These are phyloP conservation scores for Cichorium intybus DNA, from an alignment of 140 eudicot genomes.

Conservation along the genomic window DNA sequence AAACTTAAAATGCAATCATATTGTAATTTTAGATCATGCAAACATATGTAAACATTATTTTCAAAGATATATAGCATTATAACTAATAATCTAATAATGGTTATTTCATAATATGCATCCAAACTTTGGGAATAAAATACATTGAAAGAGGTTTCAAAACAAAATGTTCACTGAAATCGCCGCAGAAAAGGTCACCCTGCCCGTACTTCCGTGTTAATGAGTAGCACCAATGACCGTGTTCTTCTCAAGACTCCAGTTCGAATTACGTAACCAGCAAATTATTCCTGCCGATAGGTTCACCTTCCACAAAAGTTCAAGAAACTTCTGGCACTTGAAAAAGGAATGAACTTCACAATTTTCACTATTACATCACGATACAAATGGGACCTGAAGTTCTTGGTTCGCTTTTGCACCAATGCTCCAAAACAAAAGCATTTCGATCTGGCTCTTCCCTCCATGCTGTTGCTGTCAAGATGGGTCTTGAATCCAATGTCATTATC, in stretches of 20 bases:
- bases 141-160: too few species aligned
- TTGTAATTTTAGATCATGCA: too few species aligned
- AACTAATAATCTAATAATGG: too few species aligned
- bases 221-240: neutral
- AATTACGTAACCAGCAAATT: neutral
- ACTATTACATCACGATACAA: neutral
- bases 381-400: constrained; percentile 45
- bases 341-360: constrained; percentile 4
- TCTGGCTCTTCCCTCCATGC: constrained; percentile 64
- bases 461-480: constrained; percentile 53
- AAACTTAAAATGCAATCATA: too few species aligned
- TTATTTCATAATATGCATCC: too few species aligned
- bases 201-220: too few species aligned
- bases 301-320: neutral
- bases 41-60: too few species aligned
- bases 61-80: too few species aligned
- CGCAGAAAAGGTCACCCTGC: too few species aligned
- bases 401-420: constrained; percentile 49
- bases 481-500: constrained; percentile 24
- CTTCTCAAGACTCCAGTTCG: neutral
- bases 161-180: too few species aligned
- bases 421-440: constrained; percentile 47
- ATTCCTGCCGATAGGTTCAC: neutral
- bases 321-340: neutral
- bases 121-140: too few species aligned